Evolutionary conservation across 805 yeast genomes (phyloP).

Genomic region (Starmerella floris): DNA sequence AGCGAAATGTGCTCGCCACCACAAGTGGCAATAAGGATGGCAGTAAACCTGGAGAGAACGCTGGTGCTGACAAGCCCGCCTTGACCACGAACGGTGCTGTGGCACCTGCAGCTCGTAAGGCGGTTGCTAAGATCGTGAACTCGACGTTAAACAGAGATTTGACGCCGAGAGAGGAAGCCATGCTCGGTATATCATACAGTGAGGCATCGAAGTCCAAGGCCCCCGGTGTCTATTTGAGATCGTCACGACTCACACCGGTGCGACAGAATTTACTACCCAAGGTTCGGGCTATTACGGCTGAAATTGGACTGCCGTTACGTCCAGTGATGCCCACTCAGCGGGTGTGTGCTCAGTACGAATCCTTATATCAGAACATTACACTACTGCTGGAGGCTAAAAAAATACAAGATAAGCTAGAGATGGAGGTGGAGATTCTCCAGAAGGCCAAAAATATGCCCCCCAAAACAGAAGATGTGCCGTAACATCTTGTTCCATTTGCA

Average conservation of each 20-base stretch:
- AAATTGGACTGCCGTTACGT: conserved; percentile 61
- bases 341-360: conserved; percentile 66
- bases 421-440: conserved; percentile 45
- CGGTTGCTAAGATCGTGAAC: conserved; percentile 21
- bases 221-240: conserved; percentile 72
- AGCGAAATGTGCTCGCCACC: conserved; percentile 1
- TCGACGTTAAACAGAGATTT: conserved; percentile 38
- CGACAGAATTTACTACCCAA: conserved; percentile 64
- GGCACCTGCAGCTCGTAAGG: conserved; percentile 11
- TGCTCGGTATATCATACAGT: conserved; percentile 59
- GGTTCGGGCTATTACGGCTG: conserved; percentile 51
- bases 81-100: conserved; percentile 6
- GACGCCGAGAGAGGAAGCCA: conserved; percentile 64
- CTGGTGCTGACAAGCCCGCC: conserved; percentile 18
- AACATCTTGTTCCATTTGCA: no score
- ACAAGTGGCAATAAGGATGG: no score
- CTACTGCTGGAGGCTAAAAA: conserved; percentile 70
- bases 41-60: conserved; percentile 14
- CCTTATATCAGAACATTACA: conserved; percentile 52
- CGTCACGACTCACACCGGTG: conserved; percentile 60
- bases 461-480: no score
- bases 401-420: conserved; percentile 74
- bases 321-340: conserved; percentile 81
- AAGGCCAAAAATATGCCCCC: neutral
- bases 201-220: conserved; percentile 34